Evolutionary conservation across 257 asterid genomes (phyloP).

Genomic region (Fraxinus pennsylvanica): DNA sequence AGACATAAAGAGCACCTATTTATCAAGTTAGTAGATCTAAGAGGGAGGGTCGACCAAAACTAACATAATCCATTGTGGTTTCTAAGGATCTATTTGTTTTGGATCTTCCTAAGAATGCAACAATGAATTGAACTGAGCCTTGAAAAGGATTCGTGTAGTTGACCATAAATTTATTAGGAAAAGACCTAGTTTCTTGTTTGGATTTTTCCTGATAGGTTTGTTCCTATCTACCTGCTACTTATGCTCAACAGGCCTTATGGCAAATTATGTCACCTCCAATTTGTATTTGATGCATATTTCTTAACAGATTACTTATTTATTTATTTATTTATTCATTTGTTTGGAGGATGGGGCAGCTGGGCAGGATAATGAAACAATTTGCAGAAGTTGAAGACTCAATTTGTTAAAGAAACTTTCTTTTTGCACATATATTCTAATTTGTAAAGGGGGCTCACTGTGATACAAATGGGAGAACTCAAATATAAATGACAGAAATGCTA

Average conservation of each 20-base stretch:
- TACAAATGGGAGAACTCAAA: background rate
- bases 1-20: background rate
- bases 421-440: background rate
- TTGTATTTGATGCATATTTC: background rate
- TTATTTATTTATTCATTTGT: background rate
- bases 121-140: background rate
- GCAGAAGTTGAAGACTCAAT: background rate
- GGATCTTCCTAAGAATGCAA: background rate
- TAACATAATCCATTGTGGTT: background rate
- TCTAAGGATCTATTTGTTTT: background rate
- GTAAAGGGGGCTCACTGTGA: background rate
- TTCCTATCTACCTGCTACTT: background rate
- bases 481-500: background rate
- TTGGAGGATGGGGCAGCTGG: background rate
- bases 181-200: background rate
- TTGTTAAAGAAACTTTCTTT: background rate
- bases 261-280: background rate
- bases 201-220: background rate
- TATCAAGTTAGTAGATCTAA: background rate
- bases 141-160: background rate
- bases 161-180: background rate
- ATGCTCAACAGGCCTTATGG: background rate
- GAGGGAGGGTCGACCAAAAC: background rate
- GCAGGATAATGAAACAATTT: background rate
- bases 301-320: background rate